Evolutionary conservation across 1,139 yeast species (phyloP), one percentile per base, ranked within the genome.

Genomic region (Geotrichum fermentans): DNA sequence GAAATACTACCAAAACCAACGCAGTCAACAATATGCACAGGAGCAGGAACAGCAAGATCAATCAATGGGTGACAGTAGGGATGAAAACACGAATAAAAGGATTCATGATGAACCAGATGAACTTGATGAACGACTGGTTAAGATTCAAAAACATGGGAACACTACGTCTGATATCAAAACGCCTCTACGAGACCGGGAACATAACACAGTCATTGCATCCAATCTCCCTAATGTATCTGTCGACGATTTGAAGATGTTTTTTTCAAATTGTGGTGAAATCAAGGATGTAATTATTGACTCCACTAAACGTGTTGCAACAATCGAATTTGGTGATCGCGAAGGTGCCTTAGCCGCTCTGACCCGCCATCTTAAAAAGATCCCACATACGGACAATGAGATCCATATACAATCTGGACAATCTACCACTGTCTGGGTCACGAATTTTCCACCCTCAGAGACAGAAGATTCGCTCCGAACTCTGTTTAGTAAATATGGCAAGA

Each of bases 371-470:
- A 83, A 82, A 58, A 58, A 49, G 21, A 52, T 84, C 0, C 70
- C 70, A 0, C 75, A 70, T 0, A 55, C 59, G 2, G 72, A 70
- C 38, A 32, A 41, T 5, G 44, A 41, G 22, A 67, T 86, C 0
- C 49, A 61, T 2, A 85, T 88, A 0, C 64, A 61, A 4, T 66
- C 76, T 34, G 69, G 78, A 1, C 53, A 57, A 22, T 42, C 73
- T 5, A 69, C 77, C 11, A 80, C 84, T 0, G 57, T 84, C 0
- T 84, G 83, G 78, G 80, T 80, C 1, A 78, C 94, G 0, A 87
- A 87, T 58, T 87, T 77, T 58, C 89, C 95, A 0, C 83, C 89
- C 0, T 61, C 70, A 1, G 75, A 65, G 57, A 70, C 73, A 0
- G 72, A 71, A 37, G 66, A 65, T 0, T 66, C 73, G 8, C 51